Percentiles rank a stretch among this genome's conserved stretches.
Evolutionary conservation across 805 yeast species (phyloP).

Genomic region (Candida jianshihensis): DNA sequence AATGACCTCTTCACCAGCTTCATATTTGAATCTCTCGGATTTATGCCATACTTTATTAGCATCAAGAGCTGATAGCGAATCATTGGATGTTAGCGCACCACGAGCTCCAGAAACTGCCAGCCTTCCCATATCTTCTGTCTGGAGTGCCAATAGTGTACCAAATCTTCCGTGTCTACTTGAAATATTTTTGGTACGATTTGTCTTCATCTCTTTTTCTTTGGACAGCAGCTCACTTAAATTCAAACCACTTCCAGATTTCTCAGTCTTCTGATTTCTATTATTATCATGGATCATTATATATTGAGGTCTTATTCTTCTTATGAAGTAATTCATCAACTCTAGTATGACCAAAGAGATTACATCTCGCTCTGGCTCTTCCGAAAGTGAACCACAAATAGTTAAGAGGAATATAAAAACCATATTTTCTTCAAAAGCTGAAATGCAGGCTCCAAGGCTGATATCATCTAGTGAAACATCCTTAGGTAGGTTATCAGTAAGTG

Average conservation of each 20-base stretch:
- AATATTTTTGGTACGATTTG: slow-evolving; percentile 39
- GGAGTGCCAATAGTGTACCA: slow-evolving; percentile 77
- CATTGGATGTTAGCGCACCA: slow-evolving; percentile 42
- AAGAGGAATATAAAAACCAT: slow-evolving; percentile 66
- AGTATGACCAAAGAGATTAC: slow-evolving; percentile 55
- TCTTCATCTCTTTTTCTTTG: slow-evolving; percentile 51
- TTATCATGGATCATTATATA: slow-evolving; percentile 9
- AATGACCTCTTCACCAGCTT: slow-evolving; percentile 22
- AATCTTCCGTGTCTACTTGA: slow-evolving; percentile 83
- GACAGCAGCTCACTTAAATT: slow-evolving; percentile 37
- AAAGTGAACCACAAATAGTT: slow-evolving; percentile 63
- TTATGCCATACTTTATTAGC: slow-evolving; percentile 59
- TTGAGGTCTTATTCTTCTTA: slow-evolving; percentile 44
- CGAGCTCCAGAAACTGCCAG: slow-evolving; percentile 70
- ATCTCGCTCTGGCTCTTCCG: slow-evolving; percentile 53
- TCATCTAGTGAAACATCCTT: slow-evolving; percentile 56
- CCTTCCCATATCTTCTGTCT: slow-evolving; percentile 50
- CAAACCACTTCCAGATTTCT: not conserved
- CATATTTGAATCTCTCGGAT: slow-evolving; percentile 23
- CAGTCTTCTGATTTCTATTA: not conserved
- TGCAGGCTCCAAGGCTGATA: slow-evolving; percentile 52
- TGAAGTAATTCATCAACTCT: slow-evolving; percentile 61
- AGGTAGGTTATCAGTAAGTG: slow-evolving; percentile 38
- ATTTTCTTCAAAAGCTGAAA: slow-evolving; percentile 56
- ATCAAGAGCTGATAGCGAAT: slow-evolving; percentile 61